Base-by-base conservation (phyloP, 2,329 filamentous ascomycete genomes). In the Drechmeria coniospora region DNA sequence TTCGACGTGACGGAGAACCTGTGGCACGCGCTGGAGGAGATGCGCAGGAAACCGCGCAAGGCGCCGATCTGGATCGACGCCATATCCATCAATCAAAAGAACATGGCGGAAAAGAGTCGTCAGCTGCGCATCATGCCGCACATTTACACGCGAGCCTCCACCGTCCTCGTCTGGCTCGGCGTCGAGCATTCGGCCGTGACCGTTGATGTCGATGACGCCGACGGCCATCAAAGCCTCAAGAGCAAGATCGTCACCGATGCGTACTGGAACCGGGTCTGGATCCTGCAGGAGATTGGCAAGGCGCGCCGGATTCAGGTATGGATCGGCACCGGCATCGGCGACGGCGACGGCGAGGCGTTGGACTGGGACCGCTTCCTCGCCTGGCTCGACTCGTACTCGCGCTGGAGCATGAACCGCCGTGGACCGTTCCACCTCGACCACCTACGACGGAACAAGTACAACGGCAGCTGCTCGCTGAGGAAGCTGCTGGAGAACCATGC, bases 101-200 rank as follows among this genome's bases (percentile, higher is more conserved):
- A 40, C 25, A 17, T 30, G 2, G 17, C 23, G 4, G 41, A 42
- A 28, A 33, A 35, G 15, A 35, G 16, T 17, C 21, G 29, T 8
- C 35, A 43, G 31, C 21, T 43, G 21, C 30, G 31, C 14, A 32
- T 41, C 16, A 42, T 40, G 40, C 32, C 32, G 23, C 31, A 35
- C 18, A 41, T 41, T n/a, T 42, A 38, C 30, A 23, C 28, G 2
- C 27, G 29, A 11, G 38, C 38, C 7, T 25, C 21, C 10, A 23
- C 27, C 8, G 39, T 39, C n/a, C 16, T 40, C 5, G 31, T 38
- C 8, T 42, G 35, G 33, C 33, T 42, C 6, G 38, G 39, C 5
- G 21, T 10, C 6, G 18, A 27, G 26, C 28, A 33, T 22, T 9
- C 25, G 7, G 15, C 29, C 25, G 21, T 33, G n/a, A 17, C 17